Conservation (phyloP, 805 yeast species). For the Yarrowia sp. region DNA sequence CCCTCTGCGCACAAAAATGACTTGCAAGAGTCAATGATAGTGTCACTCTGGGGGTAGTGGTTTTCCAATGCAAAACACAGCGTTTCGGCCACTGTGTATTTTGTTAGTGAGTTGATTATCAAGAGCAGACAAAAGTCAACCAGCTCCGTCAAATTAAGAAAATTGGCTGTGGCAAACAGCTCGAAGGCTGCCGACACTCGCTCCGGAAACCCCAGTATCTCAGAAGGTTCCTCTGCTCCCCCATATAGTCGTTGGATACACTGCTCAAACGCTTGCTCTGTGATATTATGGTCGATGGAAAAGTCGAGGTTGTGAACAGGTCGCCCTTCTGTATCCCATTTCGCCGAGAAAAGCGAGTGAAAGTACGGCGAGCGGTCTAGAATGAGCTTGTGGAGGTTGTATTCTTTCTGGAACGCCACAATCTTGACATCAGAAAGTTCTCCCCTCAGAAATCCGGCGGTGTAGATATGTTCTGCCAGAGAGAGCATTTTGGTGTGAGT, state of each 20-base stretch:
- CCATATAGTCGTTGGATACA: conserved; percentile 51
- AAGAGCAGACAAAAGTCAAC: conserved; percentile 46
- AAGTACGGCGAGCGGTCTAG: conserved; percentile 49
- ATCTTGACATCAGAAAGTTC: conserved; percentile 41
- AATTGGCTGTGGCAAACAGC: conserved; percentile 42
- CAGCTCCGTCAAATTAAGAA: conserved; percentile 45
- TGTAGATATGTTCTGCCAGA: neutral
- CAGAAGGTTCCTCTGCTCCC: conserved; percentile 26
- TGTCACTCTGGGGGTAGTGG: conserved; percentile 49
- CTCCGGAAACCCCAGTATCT: conserved; percentile 10
- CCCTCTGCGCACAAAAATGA: conserved; percentile 49
- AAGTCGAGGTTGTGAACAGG: conserved; percentile 36
- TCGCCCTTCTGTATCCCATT: conserved; percentile 39
- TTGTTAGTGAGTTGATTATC: conserved; percentile 40
- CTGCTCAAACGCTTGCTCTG: conserved; percentile 48
- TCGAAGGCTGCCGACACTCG: conserved; percentile 13
- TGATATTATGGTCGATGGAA: conserved; percentile 44
- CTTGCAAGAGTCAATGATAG: conserved; percentile 46
- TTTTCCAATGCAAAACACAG: conserved; percentile 45
- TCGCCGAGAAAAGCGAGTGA: conserved; percentile 43
- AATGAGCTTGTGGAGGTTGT: conserved; percentile 47
- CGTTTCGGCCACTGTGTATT: conserved; percentile 40
- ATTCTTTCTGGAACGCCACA: conserved; percentile 46
- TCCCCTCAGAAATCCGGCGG: neutral
- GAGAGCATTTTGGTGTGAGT: neutral